phyloP scores from a whole-genome alignment of 2,329 filamentous ascomycete species.

The Furcasterigmium furcatum region DNA sequence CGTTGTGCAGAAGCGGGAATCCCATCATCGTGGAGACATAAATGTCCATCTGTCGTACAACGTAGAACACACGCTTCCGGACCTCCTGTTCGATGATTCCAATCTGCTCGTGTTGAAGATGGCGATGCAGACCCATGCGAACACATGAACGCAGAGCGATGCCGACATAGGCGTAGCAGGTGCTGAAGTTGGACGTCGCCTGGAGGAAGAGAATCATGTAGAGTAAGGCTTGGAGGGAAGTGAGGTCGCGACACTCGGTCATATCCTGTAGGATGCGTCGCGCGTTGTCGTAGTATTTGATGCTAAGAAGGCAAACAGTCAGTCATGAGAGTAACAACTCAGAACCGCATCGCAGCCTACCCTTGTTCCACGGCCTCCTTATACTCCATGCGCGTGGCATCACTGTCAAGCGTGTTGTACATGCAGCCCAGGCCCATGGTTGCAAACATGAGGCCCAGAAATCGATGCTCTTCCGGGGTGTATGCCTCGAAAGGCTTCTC shows the following conservation, averaged over 20 bases:
- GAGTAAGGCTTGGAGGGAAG: slow-evolving; percentile 70
- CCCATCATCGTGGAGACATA: slow-evolving; percentile 67
- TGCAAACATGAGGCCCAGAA: slow-evolving; percentile 68
- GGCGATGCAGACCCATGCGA: slow-evolving; percentile 74
- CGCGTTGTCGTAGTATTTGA: slow-evolving; percentile 71
- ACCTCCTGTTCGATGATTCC: slow-evolving; percentile 62
- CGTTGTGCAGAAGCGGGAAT: slow-evolving; percentile 60
- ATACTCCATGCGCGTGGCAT: slow-evolving; percentile 44
- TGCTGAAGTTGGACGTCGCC: slow-evolving; percentile 73
- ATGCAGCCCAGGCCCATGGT: slow-evolving; percentile 71
- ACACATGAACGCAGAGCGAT: slow-evolving; percentile 74
- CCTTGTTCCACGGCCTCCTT: slow-evolving; percentile 53
- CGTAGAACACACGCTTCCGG: slow-evolving; percentile 63
- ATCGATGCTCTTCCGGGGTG: slow-evolving; percentile 62
- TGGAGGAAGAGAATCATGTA: slow-evolving; percentile 83
- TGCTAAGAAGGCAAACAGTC: slow-evolving; percentile 38
- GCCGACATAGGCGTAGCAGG: slow-evolving; percentile 77
- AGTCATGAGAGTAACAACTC: neutral
- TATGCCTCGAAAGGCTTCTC: slow-evolving; percentile 61
- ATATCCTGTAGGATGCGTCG: slow-evolving; percentile 63
- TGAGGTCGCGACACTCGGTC: slow-evolving; percentile 69
- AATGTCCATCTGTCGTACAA: slow-evolving; percentile 67
- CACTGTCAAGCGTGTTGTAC: slow-evolving; percentile 56
- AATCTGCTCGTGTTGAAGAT: slow-evolving; percentile 61
- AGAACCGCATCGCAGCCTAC: slow-evolving; percentile 30